These are phyloP conservation scores for Termitomyces sp. DNA, from an alignment of 768 basidiomycete genomes.

Conservation along the genomic window DNA sequence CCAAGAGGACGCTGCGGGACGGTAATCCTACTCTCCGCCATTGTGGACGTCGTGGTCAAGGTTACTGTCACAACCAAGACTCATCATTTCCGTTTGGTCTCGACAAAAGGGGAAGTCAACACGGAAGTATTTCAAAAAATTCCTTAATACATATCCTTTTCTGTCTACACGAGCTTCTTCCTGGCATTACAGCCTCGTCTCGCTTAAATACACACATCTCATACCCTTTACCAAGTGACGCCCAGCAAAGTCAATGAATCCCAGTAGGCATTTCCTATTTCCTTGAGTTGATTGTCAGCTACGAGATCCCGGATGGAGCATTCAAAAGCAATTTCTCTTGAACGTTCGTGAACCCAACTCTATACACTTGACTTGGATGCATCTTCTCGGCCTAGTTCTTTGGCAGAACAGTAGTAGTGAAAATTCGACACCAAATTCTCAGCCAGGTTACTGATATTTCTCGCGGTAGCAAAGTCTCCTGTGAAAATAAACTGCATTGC, in stretches of 20 bases:
- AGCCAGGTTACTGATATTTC: neutral
- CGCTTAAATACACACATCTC: neutral
- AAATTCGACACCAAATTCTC: neutral
- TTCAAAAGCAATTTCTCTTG: neutral
- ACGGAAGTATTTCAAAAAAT: conserved; percentile 11
- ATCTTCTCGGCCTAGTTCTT: neutral
- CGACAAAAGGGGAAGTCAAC: conserved; percentile 22
- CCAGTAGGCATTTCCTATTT: too few species aligned
- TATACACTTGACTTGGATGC: neutral
- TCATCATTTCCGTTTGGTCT: conserved; percentile 23
- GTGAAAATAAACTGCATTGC: neutral
- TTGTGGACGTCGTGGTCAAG: conserved; percentile 23
- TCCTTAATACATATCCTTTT: neutral
- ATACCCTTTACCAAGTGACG: neutral
- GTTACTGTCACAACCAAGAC: conserved; percentile 16
- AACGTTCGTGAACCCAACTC: neutral
- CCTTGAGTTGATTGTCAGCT: neutral
- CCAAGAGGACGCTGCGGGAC: conserved; percentile 39
- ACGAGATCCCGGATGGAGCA: neutral
- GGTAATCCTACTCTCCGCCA: conserved; percentile 20
- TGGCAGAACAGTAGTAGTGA: too few species aligned
- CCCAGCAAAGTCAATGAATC: neutral
- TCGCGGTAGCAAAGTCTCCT: neutral
- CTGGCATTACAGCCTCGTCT: neutral
- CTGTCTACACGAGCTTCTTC: neutral